Conservation (phyloP, 139 green algal species). For the Dunaliella primolecta region DNA sequence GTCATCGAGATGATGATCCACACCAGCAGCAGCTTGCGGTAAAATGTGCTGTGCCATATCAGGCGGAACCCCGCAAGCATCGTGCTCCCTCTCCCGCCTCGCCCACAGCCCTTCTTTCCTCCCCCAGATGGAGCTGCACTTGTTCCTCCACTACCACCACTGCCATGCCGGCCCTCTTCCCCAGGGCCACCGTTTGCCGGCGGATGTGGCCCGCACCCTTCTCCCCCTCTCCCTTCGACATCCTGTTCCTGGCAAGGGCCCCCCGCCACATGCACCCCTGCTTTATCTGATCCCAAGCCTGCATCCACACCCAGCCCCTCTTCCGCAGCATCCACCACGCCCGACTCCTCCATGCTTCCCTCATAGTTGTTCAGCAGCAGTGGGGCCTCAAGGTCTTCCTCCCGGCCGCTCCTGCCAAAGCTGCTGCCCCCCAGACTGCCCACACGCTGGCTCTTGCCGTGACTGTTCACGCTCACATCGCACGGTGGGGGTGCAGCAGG, state of each 20-base stretch:
- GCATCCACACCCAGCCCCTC: neutral
- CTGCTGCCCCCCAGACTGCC: neutral
- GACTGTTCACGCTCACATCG: no score
- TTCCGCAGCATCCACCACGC: no score
- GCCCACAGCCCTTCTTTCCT: neutral
- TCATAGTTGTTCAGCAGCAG: neutral
- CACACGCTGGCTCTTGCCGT: neutral
- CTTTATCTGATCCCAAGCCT: no score
- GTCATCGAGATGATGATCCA: constrained; percentile 32
- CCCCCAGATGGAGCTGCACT: neutral
- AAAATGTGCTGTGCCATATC: constrained; percentile 20
- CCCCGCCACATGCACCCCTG: no score
- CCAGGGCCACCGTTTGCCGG: no score
- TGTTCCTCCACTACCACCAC: neutral
- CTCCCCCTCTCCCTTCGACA: no score
- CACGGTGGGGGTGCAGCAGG: neutral
- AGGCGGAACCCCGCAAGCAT: constrained; percentile 19
- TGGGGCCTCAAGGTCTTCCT: neutral
- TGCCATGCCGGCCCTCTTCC: neutral
- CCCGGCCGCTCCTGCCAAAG: neutral
- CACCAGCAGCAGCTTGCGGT: constrained; percentile 31
- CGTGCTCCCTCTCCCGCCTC: neutral
- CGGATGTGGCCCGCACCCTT: no score
- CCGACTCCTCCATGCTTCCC: neutral
- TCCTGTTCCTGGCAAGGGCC: no score